Base-by-base conservation (phyloP, 768 basidiomycete genomes). In the Dictyophora rubrovolvata region DNA sequence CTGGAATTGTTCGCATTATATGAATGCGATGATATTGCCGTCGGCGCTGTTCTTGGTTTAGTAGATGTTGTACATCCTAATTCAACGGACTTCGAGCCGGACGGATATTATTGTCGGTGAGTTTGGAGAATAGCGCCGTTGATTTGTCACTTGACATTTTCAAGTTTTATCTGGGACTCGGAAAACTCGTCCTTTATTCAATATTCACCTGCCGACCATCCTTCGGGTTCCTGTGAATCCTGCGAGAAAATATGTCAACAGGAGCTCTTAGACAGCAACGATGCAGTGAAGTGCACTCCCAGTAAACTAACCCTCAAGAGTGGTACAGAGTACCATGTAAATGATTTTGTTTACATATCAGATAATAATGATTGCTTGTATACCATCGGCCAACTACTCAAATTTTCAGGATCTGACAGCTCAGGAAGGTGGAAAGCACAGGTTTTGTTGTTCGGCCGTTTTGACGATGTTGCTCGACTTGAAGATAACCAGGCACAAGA, bases 341-440 rank as follows among this genome's bases (percentile, higher is more conserved):
- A 75, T 49, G 87, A 88, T 61, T 87, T 81, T 61, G 75, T 86
- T 10, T 88, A 86, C 65, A 55, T 86, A 42, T 74, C 72, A 46
- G 55, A 60, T 11, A 34, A 54, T 2, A 35, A 28, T 70, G 71
- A 64, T 59, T 22, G 66, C 9, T 65, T 78, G 0, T 73, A 84
- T 48, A 66, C 72, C 5, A 79, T 89, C 55, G 85, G 76, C 0
- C 85, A 86, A 63, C 79, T 89, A 42, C 61, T 72, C 16, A 65
- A 69, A 4, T 66, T 86, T 23, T 53, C 59, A 63, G 47, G 61
- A 63, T n/a, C 66, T 66, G 23, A 51, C 11, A 18, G n/a, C 47
- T 63, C 59, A 6, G 48, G 60, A 22, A 63, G 67, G 14, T 59
- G 61, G 9, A 66, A 77, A 47, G 64, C 72, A 3, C 64, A 68